Conservation (phyloP, 2,329 filamentous ascomycete genomes). For the Colletotrichum tabaci region DNA sequence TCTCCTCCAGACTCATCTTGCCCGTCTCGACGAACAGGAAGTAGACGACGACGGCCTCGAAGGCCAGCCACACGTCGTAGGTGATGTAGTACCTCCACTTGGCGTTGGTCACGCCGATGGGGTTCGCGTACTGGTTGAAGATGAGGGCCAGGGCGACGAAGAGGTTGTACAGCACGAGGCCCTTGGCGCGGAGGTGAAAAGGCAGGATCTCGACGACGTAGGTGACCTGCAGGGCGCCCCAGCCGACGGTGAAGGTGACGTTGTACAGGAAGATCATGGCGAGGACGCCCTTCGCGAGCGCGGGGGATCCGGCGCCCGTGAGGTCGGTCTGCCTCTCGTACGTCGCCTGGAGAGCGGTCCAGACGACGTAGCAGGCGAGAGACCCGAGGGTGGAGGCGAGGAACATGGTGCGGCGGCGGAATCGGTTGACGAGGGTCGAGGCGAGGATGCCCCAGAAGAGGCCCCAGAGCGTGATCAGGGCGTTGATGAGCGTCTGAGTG, state of each 20-base stretch:
- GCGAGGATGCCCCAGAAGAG: constrained; percentile 33
- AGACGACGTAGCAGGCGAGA: constrained; percentile 39
- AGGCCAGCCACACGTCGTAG: constrained; percentile 46
- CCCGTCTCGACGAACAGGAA: constrained; percentile 43
- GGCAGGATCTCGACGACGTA: constrained; percentile 63
- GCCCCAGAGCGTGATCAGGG: constrained; percentile 44
- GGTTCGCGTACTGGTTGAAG: constrained; percentile 39
- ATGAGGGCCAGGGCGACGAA: constrained; percentile 43
- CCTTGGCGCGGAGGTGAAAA: constrained; percentile 52
- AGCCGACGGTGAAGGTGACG: constrained; percentile 54
- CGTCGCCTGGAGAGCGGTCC: constrained; percentile 41
- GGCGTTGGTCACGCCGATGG: constrained; percentile 30
- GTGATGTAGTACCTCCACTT: constrained; percentile 57
- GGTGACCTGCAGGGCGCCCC: constrained; percentile 57
- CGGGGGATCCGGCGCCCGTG: constrained; percentile 26
- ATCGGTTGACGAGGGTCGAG: constrained; percentile 52
- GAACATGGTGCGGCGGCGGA: constrained; percentile 40
- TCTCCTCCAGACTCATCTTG: constrained; percentile 41
- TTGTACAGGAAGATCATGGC: constrained; percentile 54
- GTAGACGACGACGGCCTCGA: constrained; percentile 37
- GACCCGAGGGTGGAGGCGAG: constrained; percentile 53
- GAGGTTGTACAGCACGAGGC: constrained; percentile 49
- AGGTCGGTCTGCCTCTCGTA: constrained; percentile 45
- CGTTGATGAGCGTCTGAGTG: constrained; percentile 52
- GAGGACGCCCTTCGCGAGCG: constrained; percentile 46